Base-by-base conservation (phyloP, 331 rosid species). In the Prunus yedoensis region DNA sequence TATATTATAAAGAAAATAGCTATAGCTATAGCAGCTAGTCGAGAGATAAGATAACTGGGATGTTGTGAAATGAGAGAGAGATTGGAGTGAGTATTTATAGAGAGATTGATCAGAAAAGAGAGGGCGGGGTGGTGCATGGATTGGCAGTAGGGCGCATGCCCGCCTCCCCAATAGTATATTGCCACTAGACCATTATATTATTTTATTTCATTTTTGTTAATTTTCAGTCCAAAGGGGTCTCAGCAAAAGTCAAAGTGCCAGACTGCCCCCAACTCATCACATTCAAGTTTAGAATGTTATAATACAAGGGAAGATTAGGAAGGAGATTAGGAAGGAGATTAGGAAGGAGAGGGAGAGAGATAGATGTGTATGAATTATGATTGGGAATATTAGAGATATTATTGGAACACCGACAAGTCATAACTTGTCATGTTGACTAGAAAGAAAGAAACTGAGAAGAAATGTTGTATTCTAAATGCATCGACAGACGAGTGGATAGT, bases 201-300 rank as follows among this genome's bases (percentile, higher is more conserved):
- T 46, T 46, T 46, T 9, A 1, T 3, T 51, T 4, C 4, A 12
- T 3, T 46, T 46, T 11, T 10, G 3, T 13, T 46, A 10, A 21
- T 68, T 68, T 23, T 23, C 41, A 35, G 41, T 35, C 25, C 38
- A 49, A 49, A 47, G 73, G 16, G 60, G 59, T 13, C 71, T 67
- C 38, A 15, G 57, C 16, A 54, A 23, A 58, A 30, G 27, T 45
- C 76, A 11, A 20, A 43, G 32, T 17, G 77, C 46, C 68, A 73
- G 77, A 45, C 77, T 25, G 68, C 77, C 10, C 28, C 65, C 68
- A 59, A 43, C 68, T 72, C 43, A 58, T 58, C 11, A 30, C 4
- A 0, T 30, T 4, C 35, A 32, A 32, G 35, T 4, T 32, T 32
- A 32, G 35, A 30, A 30, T 0, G 32, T 28, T 27, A 1, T 27